Percentiles rank a stretch among this genome's conserved stretches.
These are phyloP conservation scores for Onygena corvina DNA, from an alignment of 2,329 filamentous ascomycete species.

Conservation along the genomic window DNA sequence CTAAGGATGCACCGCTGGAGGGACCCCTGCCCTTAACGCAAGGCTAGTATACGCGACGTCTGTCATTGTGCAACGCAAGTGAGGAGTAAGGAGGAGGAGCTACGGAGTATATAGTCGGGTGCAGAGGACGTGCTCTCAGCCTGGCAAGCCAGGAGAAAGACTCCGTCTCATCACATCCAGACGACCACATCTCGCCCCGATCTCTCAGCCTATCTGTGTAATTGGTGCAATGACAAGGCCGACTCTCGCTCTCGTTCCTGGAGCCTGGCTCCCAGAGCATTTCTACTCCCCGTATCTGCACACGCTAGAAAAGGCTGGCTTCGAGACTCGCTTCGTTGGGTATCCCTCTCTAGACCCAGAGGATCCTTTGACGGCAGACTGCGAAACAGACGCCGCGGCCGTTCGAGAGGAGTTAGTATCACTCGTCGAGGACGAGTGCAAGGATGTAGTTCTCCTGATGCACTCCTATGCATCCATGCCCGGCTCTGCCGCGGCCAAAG, in stretches of 20 bases:
- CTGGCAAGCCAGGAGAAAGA: too few species aligned
- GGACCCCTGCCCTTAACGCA: background rate
- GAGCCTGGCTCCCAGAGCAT: conserved; percentile 25
- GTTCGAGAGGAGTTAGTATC: conserved; percentile 19
- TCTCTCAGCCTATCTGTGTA: conserved; percentile 1
- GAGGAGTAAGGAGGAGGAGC: background rate
- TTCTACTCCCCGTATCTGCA: conserved; percentile 19
- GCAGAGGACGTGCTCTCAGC: background rate
- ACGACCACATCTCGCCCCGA: too few species aligned
- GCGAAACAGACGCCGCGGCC: conserved; percentile 20
- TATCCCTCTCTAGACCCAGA: conserved; percentile 13
- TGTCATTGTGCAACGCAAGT: background rate
- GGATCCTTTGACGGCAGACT: conserved; percentile 13
- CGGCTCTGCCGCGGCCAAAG: conserved; percentile 21
- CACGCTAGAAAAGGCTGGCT: conserved; percentile 25
- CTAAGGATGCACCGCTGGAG: background rate
- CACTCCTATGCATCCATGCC: conserved; percentile 30
- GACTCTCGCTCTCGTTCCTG: conserved; percentile 27
- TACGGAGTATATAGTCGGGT: conserved; percentile 1
- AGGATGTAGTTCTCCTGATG: conserved; percentile 26
- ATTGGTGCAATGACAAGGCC: conserved; percentile 19
- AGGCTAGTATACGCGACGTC: background rate
- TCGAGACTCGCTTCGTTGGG: conserved; percentile 14
- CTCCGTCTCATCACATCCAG: too few species aligned
- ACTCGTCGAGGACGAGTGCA: conserved; percentile 22